Percentiles rank a stretch among this genome's conserved stretches.
phyloP scores from a whole-genome alignment of 2,329 filamentous ascomycete species.

The Talaromyces sp. region DNA sequence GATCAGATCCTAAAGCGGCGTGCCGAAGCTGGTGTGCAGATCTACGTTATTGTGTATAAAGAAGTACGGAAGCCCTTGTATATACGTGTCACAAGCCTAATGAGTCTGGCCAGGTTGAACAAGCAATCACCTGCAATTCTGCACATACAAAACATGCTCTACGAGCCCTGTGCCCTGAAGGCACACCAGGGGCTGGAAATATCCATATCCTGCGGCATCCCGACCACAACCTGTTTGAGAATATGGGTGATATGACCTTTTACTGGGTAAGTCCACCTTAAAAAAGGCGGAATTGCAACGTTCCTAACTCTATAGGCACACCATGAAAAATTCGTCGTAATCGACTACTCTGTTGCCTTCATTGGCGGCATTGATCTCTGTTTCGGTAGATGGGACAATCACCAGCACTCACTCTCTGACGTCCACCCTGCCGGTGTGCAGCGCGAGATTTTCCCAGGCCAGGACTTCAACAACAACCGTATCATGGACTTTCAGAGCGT shows the following conservation, averaged over 20 bases:
- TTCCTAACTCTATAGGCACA: slow-evolving; percentile 56
- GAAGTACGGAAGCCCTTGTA: neutral
- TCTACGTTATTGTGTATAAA: slow-evolving; percentile 79
- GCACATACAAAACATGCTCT: slow-evolving; percentile 86
- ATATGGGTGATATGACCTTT: slow-evolving; percentile 72
- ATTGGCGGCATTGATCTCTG: slow-evolving; percentile 93
- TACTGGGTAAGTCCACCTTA: slow-evolving; percentile 60
- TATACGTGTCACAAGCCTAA: neutral
- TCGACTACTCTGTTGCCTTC: slow-evolving; percentile 86
- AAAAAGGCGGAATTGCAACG: neutral
- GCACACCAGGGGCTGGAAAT: slow-evolving; percentile 51
- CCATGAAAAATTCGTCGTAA: slow-evolving; percentile 95
- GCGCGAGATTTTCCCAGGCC: slow-evolving; percentile 86
- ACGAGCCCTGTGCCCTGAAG: slow-evolving; percentile 72
- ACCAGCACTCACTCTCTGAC: slow-evolving; percentile 80
- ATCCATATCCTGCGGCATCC: slow-evolving; percentile 42
- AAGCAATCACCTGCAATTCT: slow-evolving; percentile 85
- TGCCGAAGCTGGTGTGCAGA: slow-evolving; percentile 89
- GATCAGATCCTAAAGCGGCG: slow-evolving; percentile 62
- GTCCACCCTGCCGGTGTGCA: slow-evolving; percentile 77
- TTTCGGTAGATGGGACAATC: slow-evolving; percentile 88
- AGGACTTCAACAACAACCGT: slow-evolving; percentile 97
- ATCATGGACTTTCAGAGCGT: slow-evolving; percentile 94
- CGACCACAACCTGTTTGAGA: slow-evolving; percentile 86
- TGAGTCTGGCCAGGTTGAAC: slow-evolving; percentile 47